Base-by-base conservation (phyloP, 139 green algal species). In the Chlamydomonas urium region DNA sequence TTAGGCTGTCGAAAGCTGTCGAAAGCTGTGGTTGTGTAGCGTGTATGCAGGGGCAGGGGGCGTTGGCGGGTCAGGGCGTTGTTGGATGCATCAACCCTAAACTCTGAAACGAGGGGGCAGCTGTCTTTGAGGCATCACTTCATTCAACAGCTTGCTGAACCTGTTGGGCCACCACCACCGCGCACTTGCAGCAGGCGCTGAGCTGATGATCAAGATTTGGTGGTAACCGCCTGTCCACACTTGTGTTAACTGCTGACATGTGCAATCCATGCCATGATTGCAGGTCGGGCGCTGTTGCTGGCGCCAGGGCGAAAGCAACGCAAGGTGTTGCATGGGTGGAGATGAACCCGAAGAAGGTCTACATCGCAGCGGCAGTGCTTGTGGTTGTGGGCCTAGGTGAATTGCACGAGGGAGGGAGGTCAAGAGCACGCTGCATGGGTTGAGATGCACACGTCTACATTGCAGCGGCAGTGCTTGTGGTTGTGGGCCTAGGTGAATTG, bases 251-350 rank as follows among this genome's bases (percentile, higher is more conserved):
- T 56, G 21, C 45, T 56, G 17, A 56, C 17, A 56, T 26, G 21
- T 56, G 45, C 45, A 56, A 26, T 56, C 45, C 45, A 26, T 21
- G 29, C 29, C 6, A 36, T 63, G 17, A 5, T 63, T 63, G 53
- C 26, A 63, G 53, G 17, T 63, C 53, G 26, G 26, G 53, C 26
- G 53, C 53, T 34, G 53, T 63, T 63, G 53, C 53, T 34, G 53
- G 17, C 17, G 29, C 53, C 6, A 63, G 29, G 29, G 10, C 21
- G 26, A 63, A 14, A 63, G 19, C 17, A 17, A 26, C 6, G n/a
- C 24, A 26, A 26, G 24, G 21, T 14, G 53, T 33, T 14, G 6
- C 24, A 21, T 63, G 53, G 53, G 6, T 63, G 26, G 53, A 63
- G 26, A 63, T 34, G 10, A 8, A 63, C 53, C 19, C 53, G 24